Conservation (phyloP, 176 grass and related monocot species). For the Sorghum bicolor region Sorghum_bicolor_NCBIv3 NC_012873.2:54512501-54513000, state of each 20-base stretch:
- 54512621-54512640: not conserved
- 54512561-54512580: not conserved
- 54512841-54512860: not conserved
- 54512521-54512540: not conserved
- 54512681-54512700: not conserved
- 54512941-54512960: not conserved
- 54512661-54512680: not conserved
- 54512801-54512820: not conserved
- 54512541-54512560: not conserved
- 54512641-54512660: not conserved
- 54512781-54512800: not conserved
- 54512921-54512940: not conserved
- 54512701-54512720: not conserved
- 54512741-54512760: not conserved
- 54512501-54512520: not conserved
- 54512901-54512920: not conserved
- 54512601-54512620: not conserved
- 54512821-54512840: not conserved
- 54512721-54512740: not conserved
- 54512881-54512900: not conserved
- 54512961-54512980: constrained; percentile 7
- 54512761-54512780: not conserved
- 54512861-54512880: not conserved
- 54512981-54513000: constrained; percentile 18
- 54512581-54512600: not conserved